Evolutionary conservation across 768 basidiomycete species (phyloP).

Genomic region (Lentinula raphanica): DNA sequence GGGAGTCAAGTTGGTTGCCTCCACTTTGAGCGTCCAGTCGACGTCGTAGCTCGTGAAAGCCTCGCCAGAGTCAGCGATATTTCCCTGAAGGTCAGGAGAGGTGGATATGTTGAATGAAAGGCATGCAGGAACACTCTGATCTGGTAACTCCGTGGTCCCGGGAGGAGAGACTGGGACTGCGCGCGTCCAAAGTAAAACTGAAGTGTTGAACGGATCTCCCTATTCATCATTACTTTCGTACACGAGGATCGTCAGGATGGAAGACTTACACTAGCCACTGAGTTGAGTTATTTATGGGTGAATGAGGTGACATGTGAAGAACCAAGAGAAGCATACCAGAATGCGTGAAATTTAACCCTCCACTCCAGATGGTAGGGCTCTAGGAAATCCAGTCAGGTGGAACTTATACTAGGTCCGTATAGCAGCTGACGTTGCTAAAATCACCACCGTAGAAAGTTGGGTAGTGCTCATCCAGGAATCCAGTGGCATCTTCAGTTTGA

Average conservation of each 20-base stretch:
- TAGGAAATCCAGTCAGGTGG: conserved; percentile 12
- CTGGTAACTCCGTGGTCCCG: conserved; percentile 27
- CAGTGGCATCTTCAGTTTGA: conserved; percentile 28
- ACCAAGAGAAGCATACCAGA: conserved; percentile 24
- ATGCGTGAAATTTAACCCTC: conserved; percentile 48
- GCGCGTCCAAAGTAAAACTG: conserved; percentile 55
- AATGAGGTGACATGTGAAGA: neutral
- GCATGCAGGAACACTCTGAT: conserved; percentile 48
- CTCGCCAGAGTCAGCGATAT: conserved; percentile 36
- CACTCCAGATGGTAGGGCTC: conserved; percentile 43
- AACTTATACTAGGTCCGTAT: neutral
- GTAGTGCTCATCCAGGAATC: conserved; percentile 46
- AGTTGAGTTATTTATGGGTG: neutral
- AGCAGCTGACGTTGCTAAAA: conserved; percentile 37
- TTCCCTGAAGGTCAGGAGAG: conserved; percentile 28
- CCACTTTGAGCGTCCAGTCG: conserved; percentile 57
- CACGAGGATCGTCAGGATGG: neutral
- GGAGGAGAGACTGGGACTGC: conserved; percentile 32
- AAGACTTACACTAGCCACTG: conserved; percentile 43
- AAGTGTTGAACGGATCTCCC: conserved; percentile 52
- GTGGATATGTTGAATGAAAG: conserved; percentile 41
- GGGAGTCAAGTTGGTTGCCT: conserved; percentile 42
- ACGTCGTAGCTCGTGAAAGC: conserved; percentile 55
- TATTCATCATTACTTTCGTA: conserved; percentile 17
- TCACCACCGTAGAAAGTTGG: conserved; percentile 45